Evolutionary conservation across 2,329 filamentous ascomycete species (phyloP).

Genomic region (Penicillium sp.): DNA sequence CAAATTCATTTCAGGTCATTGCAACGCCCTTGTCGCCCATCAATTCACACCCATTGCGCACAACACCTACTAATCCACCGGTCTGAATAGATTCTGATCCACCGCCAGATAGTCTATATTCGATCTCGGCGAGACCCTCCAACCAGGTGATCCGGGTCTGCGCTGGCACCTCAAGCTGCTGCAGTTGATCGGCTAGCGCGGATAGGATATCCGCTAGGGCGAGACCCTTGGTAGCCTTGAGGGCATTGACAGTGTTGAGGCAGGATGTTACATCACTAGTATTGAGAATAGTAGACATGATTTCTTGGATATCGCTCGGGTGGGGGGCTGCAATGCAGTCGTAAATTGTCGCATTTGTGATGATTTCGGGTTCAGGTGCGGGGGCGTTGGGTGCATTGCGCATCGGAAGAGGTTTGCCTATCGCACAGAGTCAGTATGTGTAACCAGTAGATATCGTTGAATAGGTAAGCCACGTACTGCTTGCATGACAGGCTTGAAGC

Average conservation of each 20-base stretch:
- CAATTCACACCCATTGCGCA: conserved; percentile 82
- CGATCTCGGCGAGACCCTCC: conserved; percentile 85
- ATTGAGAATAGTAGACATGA: conserved; percentile 76
- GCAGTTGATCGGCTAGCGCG: conserved; percentile 76
- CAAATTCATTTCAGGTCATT: conserved; percentile 9
- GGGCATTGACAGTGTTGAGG: conserved; percentile 78
- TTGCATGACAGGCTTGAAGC: conserved; percentile 92
- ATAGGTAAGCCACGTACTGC: conserved; percentile 57
- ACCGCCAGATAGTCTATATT: conserved; percentile 85
- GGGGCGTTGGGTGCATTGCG: conserved; percentile 60
- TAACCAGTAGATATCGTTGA: background rate
- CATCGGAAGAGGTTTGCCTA: conserved; percentile 66
- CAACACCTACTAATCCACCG: conserved; percentile 84
- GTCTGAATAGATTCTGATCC: conserved; percentile 88
- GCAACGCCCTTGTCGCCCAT: conserved; percentile 46
- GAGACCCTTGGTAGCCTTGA: conserved; percentile 82
- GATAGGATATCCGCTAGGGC: conserved; percentile 94
- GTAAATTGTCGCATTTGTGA: conserved; percentile 90
- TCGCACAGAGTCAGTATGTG: background rate
- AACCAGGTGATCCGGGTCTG: conserved; percentile 91
- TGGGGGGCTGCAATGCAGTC: conserved; percentile 96
- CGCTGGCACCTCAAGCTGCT: conserved; percentile 76
- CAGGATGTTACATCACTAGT: conserved; percentile 89
- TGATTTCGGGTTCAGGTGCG: conserved; percentile 71
- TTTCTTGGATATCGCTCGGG: conserved; percentile 80